These are phyloP conservation scores for Seiridium unicorne DNA, from an alignment of 2,329 filamentous ascomycete species.

Conservation along the genomic window DNA sequence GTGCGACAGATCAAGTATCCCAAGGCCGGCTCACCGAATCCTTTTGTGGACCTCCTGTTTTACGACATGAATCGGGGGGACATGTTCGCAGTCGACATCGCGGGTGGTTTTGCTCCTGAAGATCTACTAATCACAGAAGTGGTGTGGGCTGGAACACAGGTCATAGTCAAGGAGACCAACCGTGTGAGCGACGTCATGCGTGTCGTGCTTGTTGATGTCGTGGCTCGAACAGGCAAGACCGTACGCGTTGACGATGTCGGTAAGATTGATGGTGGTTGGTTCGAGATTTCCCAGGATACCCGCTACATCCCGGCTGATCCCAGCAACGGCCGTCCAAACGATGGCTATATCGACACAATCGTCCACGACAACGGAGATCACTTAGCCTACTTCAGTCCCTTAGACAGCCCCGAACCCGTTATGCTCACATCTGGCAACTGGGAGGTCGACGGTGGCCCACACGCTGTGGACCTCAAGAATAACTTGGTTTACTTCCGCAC, in stretches of 20 bases:
- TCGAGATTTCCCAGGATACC: constrained; percentile 87
- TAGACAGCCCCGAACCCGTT: constrained; percentile 78
- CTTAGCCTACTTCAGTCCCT: constrained; percentile 85
- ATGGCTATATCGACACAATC: constrained; percentile 91
- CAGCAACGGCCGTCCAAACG: constrained; percentile 68
- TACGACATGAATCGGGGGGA: constrained; percentile 79
- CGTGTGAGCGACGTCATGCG: constrained; percentile 90
- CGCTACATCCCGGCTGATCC: constrained; percentile 84
- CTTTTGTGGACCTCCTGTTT: constrained; percentile 82
- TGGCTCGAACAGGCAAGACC: constrained; percentile 69
- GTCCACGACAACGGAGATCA: constrained; percentile 87
- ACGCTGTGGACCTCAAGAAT: constrained; percentile 77
- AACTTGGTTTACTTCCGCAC: constrained; percentile 90
- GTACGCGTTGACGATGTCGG: constrained; percentile 78
- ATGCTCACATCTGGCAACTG: constrained; percentile 86
- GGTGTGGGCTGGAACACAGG: constrained; percentile 82
- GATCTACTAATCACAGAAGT: constrained; percentile 91
- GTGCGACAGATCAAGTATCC: constrained; percentile 94
- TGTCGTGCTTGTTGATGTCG: constrained; percentile 81
- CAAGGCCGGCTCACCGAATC: constrained; percentile 92
- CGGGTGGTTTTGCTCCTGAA: constrained; percentile 74
- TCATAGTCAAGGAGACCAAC: constrained; percentile 89
- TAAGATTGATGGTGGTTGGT: constrained; percentile 92
- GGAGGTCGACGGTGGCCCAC: constrained; percentile 87
- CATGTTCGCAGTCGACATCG: constrained; percentile 75